Base-by-base conservation (phyloP, 1,139 yeast species). In the Candida albicans region DNA sequence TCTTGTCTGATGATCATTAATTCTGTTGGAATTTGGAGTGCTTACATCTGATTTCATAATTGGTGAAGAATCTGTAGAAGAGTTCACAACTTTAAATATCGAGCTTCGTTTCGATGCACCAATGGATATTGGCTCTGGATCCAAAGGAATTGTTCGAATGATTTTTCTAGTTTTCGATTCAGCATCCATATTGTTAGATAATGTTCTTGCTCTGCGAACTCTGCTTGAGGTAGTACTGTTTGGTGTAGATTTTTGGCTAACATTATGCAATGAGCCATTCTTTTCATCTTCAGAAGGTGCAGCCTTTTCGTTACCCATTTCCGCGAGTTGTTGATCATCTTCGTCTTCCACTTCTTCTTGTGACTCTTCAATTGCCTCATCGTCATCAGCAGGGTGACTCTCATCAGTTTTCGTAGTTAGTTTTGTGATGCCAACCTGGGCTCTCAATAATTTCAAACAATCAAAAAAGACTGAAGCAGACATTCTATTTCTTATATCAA, bases 401-500 rank as follows among this genome's bases (percentile, higher is more conserved):
- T 53, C 58, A 12, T 60, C 70, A 10, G 63, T 62, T 40, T 59
- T 57, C 43, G 53, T 64, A 56, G 56, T 82, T 68, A 82, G 68
- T 53, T 82, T 82, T 35, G 85, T 80, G 84, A 87, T 84, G 11
- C 96, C 97, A 47, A 88, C 89, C 59, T 87, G 87, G 52, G 87
- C 93, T 53, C 96, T 72, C 54, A 91, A 68, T 6, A 88, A 75
- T 79, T 90, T 87, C 45, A 93, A 68, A 56, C 93, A 84, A 62
- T 93, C 99, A 61, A 91, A 93, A 56, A 93, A 89, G 2, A 91
- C 90, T 43, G 95, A 85, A 0, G 96, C 96, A 4, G 96, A 80
- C 95, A 88, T 85, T 52, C 97, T 76, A 8, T 95, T 83, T 39
- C 88, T 74, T 10, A 90, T 84, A 2, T 77, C 75, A 11, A 90